A percentile compares a stretch with the other conserved stretches of the same genome.
Evolutionary conservation across 23 red algal species (phyloP).

Genomic region (Rhodosorus marinus): DNA sequence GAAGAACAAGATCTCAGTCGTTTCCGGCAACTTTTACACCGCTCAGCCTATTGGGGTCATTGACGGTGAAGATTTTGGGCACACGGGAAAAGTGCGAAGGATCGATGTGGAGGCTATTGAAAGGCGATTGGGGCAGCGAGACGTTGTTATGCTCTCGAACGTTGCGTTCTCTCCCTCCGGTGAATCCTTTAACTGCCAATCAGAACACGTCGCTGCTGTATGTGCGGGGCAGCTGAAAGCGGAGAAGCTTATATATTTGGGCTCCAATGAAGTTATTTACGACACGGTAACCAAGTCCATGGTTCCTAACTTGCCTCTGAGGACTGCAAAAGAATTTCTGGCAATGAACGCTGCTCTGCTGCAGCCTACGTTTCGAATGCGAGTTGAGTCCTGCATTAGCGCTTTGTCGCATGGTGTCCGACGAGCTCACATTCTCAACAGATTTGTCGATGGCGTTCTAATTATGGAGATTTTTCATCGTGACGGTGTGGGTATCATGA

Average conservation of each 20-base stretch:
- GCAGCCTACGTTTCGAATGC: slow-evolving; percentile 10
- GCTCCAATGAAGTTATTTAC: slow-evolving; percentile 56
- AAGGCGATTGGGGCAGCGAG: slow-evolving; percentile 49
- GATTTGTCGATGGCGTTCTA: slow-evolving; percentile 45
- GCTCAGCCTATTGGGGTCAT: slow-evolving; percentile 85
- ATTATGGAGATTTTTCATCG: slow-evolving; percentile 83
- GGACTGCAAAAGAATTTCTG: slow-evolving; percentile 49
- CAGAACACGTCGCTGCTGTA: slow-evolving; percentile 48
- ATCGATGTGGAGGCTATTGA: slow-evolving; percentile 55
- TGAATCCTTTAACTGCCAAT: slow-evolving; percentile 72
- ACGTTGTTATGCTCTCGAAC: slow-evolving; percentile 82
- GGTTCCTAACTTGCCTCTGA: slow-evolving; percentile 76
- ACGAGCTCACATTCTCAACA: slow-evolving; percentile 79
- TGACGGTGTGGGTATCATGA: slow-evolving; percentile 92
- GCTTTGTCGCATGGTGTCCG: slow-evolving; percentile 52
- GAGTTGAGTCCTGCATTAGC: slow-evolving; percentile 18
- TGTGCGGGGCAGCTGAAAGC: slow-evolving; percentile 56
- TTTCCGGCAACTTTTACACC: slow-evolving; percentile 82
- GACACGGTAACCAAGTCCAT: slow-evolving; percentile 33
- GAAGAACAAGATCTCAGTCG: slow-evolving; percentile 25
- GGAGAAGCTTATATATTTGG: slow-evolving; percentile 87
- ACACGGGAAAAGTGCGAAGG: slow-evolving; percentile 59
- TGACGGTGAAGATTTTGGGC: slow-evolving; percentile 78
- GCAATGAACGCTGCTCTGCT: not conserved
- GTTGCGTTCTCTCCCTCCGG: slow-evolving; percentile 70